phyloP scores from a whole-genome alignment of 202 grass and related monocot genomes.

The Schoenoplectus triqueter region DNA sequence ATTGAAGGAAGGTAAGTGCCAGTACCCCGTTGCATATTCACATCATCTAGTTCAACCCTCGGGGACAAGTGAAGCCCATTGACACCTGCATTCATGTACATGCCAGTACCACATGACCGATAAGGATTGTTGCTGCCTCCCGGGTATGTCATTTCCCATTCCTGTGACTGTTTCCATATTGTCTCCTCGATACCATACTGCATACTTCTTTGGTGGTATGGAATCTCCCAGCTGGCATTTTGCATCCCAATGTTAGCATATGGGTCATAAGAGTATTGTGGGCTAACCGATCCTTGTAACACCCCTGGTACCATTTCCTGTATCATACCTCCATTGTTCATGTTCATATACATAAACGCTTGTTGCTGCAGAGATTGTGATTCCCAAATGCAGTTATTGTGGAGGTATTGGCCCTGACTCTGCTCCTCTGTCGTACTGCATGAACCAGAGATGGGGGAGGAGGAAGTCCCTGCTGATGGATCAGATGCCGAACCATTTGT shows the following conservation, averaged over 20 bases:
- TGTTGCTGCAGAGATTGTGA: slow-evolving; percentile 14
- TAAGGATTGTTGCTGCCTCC: slow-evolving; percentile 32
- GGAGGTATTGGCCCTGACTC: slow-evolving; percentile 43
- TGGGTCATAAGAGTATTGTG: slow-evolving; percentile 16
- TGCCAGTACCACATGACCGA: slow-evolving; percentile 43
- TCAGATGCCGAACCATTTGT: slow-evolving; percentile 41
- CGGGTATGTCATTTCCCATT: slow-evolving; percentile 45
- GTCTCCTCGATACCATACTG: slow-evolving; percentile 38
- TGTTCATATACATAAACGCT: slow-evolving; percentile 22
- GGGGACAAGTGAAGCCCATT: slow-evolving; percentile 42
- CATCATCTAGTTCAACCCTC: slow-evolving; percentile 45
- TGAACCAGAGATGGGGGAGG: slow-evolving; percentile 49
- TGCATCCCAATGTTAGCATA: slow-evolving; percentile 26
- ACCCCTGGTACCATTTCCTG: slow-evolving; percentile 29
- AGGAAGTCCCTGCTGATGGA: slow-evolving; percentile 44
- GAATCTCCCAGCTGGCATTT: slow-evolving; percentile 27
- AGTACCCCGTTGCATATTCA: slow-evolving; percentile 42
- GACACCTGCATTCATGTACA: slow-evolving; percentile 41
- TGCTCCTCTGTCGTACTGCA: slow-evolving; percentile 47
- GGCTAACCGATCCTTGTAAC: not conserved
- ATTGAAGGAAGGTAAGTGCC: slow-evolving; percentile 47
- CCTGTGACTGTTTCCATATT: slow-evolving; percentile 29
- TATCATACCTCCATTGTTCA: slow-evolving; percentile 26
- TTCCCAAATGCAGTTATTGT: slow-evolving; percentile 27
- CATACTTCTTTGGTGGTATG: not conserved